These are phyloP conservation scores for Aspergillus homomorphus DNA, from an alignment of 495 filamentous ascomycete species.

Conservation along the genomic window DNA sequence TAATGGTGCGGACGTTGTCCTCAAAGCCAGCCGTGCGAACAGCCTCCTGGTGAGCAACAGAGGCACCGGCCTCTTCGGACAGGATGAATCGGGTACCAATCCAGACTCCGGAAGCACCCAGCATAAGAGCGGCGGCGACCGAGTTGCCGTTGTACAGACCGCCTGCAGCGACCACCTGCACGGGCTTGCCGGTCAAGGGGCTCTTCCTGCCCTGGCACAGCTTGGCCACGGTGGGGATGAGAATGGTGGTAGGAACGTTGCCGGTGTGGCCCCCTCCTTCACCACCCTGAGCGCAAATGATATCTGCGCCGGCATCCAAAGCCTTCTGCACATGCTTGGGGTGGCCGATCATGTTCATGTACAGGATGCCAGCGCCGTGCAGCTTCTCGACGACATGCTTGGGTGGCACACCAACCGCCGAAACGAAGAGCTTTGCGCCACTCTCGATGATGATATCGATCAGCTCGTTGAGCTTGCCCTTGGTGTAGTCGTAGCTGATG, in stretches of 20 bases:
- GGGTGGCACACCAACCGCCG: conserved; percentile 91
- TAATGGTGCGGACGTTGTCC: conserved; percentile 93
- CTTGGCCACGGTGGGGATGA: conserved; percentile 87
- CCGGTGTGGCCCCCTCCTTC: conserved; percentile 92
- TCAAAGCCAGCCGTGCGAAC: conserved; percentile 88
- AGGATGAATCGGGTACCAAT: conserved; percentile 95
- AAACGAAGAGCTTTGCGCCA: conserved; percentile 90
- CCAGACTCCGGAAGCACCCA: conserved; percentile 92
- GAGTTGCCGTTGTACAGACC: conserved; percentile 92
- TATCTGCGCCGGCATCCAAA: conserved; percentile 81
- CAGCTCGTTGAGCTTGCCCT: conserved; percentile 92
- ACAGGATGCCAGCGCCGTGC: conserved; percentile 81
- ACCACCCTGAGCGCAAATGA: conserved; percentile 91
- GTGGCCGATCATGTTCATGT: conserved; percentile 99
- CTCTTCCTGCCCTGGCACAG: conserved; percentile 78
- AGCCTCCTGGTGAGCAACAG: conserved; percentile 93
- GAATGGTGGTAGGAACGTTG: conserved; percentile 80
- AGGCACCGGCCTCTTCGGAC: conserved; percentile 87
- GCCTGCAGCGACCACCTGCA: conserved; percentile 90
- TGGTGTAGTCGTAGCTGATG: conserved; percentile 95
- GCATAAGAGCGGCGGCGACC: conserved; percentile 85
- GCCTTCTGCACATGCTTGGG: conserved; percentile 97
- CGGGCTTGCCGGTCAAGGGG: conserved; percentile 78
- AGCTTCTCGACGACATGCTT: conserved; percentile 83
- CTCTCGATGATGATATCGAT: conserved; percentile 89